Evolutionary conservation across 441 rosid species (phyloP).

Genomic region (Metrosideros polymorpha): DNA sequence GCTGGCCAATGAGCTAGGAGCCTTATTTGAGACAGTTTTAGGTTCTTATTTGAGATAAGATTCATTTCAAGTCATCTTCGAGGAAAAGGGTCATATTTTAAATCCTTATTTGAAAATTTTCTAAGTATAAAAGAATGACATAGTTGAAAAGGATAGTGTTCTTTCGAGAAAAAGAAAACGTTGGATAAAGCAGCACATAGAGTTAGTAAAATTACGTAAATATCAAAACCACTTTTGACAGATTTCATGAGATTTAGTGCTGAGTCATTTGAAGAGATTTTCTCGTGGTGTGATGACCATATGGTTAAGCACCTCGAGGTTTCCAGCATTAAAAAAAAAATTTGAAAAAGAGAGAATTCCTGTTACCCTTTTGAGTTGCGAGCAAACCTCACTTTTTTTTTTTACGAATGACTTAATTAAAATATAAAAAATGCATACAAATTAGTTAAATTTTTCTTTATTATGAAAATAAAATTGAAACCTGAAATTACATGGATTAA

Average conservation of each 20-base stretch:
- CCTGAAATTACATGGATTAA: not conserved
- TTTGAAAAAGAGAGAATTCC: not conserved
- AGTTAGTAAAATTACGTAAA: not conserved
- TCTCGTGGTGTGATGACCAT: accelerated
- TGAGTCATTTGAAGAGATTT: not conserved
- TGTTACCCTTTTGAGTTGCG: accelerated
- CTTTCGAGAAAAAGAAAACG: not conserved
- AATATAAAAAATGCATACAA: accelerated
- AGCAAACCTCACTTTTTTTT: too few relatives aligned
- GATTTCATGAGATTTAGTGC: not conserved
- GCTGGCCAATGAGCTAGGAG: accelerated
- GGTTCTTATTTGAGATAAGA: not conserved
- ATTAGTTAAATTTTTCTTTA: not conserved
- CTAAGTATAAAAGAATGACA: not conserved
- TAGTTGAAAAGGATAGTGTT: not conserved
- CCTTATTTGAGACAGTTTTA: accelerated
- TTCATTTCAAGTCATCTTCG: accelerated
- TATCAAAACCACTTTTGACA: not conserved
- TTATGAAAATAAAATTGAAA: not conserved
- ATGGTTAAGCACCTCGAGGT: not conserved
- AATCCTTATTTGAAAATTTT: not conserved
- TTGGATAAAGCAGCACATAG: not conserved
- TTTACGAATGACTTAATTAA: too few relatives aligned
- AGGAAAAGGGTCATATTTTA: not conserved
- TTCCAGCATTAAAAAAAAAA: not conserved